Conservation (phyloP, 805 yeast species). For the Danielozyma ontarioensis region DNA sequence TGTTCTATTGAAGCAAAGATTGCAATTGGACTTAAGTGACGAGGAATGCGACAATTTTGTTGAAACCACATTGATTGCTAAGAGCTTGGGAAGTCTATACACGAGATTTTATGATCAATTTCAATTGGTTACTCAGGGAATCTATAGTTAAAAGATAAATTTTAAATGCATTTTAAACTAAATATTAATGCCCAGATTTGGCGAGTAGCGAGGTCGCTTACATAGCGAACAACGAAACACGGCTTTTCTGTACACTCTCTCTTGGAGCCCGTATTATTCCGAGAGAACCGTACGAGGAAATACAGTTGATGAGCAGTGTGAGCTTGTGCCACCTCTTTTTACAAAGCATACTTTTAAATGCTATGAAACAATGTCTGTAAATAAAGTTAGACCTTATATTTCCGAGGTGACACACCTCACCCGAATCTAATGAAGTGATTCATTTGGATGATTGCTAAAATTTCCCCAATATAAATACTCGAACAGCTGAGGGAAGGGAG, state of each 20-base stretch:
- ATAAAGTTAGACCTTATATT: no score
- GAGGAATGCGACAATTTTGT: constrained; percentile 72
- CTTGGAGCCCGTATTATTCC: no score
- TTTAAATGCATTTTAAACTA: not conserved
- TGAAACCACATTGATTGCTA: constrained; percentile 68
- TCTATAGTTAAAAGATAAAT: constrained; percentile 52
- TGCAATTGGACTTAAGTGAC: constrained; percentile 72
- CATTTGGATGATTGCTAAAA: no score
- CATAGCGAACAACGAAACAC: not conserved
- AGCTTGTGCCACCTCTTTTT: no score
- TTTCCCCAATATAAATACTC: no score
- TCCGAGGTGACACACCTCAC: no score
- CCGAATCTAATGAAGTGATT: no score
- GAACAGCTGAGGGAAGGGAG: no score
- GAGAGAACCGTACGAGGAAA: not conserved
- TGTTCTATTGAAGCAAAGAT: constrained; percentile 69
- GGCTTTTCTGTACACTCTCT: no score
- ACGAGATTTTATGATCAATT: constrained; percentile 93
- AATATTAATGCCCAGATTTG: not conserved
- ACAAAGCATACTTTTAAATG: no score
- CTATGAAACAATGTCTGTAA: no score
- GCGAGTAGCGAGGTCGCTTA: not conserved
- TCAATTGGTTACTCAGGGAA: constrained; percentile 93
- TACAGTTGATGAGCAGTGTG: no score
- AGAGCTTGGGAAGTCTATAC: constrained; percentile 81